phyloP scores from a whole-genome alignment of 2,329 filamentous ascomycete species.

The Verticillium nonalfalfae region DNA sequence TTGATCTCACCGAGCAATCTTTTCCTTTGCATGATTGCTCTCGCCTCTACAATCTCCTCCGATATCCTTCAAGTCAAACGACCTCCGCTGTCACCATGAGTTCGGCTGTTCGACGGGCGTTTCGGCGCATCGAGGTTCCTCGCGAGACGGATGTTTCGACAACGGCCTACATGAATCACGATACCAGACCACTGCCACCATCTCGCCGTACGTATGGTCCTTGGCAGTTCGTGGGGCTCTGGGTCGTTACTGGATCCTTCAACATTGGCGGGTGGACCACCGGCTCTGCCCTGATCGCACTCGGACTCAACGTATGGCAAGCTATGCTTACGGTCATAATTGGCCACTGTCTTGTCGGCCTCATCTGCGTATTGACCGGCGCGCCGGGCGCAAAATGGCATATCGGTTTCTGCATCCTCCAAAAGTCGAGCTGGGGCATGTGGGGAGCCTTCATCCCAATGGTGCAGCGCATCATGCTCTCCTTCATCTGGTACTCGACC shows the following conservation, averaged over 20 bases:
- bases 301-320: constrained; percentile 20
- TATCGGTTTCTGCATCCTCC: constrained; percentile 18
- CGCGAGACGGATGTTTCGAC: constrained; percentile 15
- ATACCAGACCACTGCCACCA: constrained; percentile 20
- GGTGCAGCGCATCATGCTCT: constrained; percentile 15
- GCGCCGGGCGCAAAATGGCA: constrained; percentile 20
- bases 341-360: constrained; percentile 15
- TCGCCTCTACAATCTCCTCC: neutral
- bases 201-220: constrained; percentile 22
- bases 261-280: constrained; percentile 26
- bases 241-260: constrained; percentile 25
- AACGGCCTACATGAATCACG: constrained; percentile 19
- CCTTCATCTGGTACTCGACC: constrained; percentile 18
- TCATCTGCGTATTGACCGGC: constrained; percentile 18
- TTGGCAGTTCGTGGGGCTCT: constrained; percentile 23
- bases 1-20: neutral
- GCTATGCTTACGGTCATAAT: constrained; percentile 18
- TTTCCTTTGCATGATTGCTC: neutral
- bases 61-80: neutral
- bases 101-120: constrained; percentile 5
- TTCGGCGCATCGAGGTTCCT: constrained; percentile 15
- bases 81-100: neutral
- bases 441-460: constrained; percentile 18
- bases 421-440: constrained; percentile 19
- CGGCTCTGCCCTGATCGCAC: constrained; percentile 19